Evolutionary conservation across 164 flowering plant genomes (phyloP), one percentile per base, ranked within the genome.

Genomic region (Umbilicus rupestris): DNA sequence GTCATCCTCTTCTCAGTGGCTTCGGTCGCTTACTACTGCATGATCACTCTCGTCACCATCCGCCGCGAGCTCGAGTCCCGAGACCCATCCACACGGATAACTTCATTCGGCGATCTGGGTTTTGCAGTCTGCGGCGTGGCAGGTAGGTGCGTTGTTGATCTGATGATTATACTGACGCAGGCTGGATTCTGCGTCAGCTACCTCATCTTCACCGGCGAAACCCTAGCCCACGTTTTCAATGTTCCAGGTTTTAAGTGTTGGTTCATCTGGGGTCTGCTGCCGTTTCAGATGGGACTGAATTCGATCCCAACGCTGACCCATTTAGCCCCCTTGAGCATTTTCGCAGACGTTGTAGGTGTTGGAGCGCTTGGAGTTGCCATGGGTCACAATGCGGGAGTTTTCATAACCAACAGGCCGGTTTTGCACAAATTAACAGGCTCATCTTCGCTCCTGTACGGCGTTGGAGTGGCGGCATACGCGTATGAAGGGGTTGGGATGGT

Each of bases 401-500:
- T 74, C 63, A 0, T 78, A 42, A 50, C 78, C 33, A 16, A 74
- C 0, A 71, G 63, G 58, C 84, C 83, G 1, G 72, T 11, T n/a
- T 57, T 88, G 8, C 62, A 78, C 58, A 84, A 87, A 1, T 85
- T 88, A 71, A 88, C 88, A 26, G 78, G 82, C 0, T 65, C 83
- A 14, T 78, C 83, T 29, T 83, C 78, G 20, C 76, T 88, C 70
- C 81, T 82, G 33, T 92, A 90, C 42, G 88, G 94, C 1, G 29
- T 92, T 55, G 97, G 98, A 17, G 96, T 92, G 11, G 83, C 92
- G 7, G 84, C 84, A 0, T 88, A 86, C 41, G 75, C 97, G 0
- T 93, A 90, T 66, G 98, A 90, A 80, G 98, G 98, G 5, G 64
- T 88, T 12, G 97, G 92, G 1, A 88, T 88, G 97, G 82, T 81